Evolutionary conservation across 148 eudicot genomes (phyloP).

Genomic region (Polygonum aviculare): DNA sequence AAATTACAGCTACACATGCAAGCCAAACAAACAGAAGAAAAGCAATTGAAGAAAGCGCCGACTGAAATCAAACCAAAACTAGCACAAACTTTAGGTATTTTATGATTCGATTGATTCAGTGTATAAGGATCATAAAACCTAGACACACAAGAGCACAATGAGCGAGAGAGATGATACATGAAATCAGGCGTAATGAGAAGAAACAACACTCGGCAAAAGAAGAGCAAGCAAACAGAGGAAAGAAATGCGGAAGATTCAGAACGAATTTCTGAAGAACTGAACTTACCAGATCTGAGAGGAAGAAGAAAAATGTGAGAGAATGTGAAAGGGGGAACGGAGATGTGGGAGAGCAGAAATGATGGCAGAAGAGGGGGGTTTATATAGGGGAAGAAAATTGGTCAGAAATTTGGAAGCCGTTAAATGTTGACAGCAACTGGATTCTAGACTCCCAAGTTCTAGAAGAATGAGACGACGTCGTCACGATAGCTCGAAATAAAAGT

Average conservation of each 20-base stretch:
- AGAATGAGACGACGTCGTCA: not conserved
- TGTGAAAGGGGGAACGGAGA: not conserved
- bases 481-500: too few relatives aligned
- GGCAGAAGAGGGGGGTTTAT: constrained; percentile 1
- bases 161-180: not conserved
- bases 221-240: not conserved
- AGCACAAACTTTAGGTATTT: not conserved
- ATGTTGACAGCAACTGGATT: not conserved
- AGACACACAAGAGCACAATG: not conserved
- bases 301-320: not conserved
- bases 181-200: not conserved
- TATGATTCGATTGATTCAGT: not conserved
- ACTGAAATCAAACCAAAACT: not conserved
- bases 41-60: too few relatives aligned
- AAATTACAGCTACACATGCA: not conserved
- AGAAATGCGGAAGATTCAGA: not conserved
- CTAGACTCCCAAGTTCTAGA: not conserved
- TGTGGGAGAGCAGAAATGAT: constrained; percentile 2
- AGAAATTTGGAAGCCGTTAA: not conserved
- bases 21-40: not conserved
- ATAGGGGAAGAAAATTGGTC: not conserved
- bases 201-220: not conserved
- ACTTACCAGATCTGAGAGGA: constrained; percentile 2
- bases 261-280: not conserved
- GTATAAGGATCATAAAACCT: not conserved